Evolutionary conservation across 1,284 basidiomycete genomes (phyloP).

Genomic region (Sphaerobolus stellatus): DNA sequence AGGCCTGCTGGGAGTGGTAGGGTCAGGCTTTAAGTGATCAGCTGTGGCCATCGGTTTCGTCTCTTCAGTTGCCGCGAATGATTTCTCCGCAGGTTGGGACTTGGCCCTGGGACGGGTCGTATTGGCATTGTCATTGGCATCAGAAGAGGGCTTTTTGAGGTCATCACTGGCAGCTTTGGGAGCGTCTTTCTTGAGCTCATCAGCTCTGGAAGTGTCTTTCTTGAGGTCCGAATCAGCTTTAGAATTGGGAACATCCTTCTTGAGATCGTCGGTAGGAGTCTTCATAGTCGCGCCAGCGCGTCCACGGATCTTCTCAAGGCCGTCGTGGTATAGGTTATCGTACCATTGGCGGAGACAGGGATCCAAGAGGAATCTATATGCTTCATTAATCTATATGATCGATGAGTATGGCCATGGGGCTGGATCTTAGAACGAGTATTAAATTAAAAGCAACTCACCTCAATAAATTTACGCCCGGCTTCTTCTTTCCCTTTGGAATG

Average conservation of each 20-base stretch:
- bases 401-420: too few relatives aligned
- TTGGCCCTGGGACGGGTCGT: too few relatives aligned
- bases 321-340: conserved; percentile 43
- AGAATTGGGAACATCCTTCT: too few relatives aligned
- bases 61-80: conserved; percentile 1
- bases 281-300: conserved; percentile 56
- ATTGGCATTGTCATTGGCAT: too few relatives aligned
- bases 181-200: too few relatives aligned
- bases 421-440: not conserved
- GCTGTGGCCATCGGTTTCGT: conserved; percentile 18
- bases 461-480: conserved; percentile 59
- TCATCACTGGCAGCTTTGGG: too few relatives aligned
- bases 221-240: too few relatives aligned
- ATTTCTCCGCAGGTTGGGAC: too few relatives aligned
- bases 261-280: conserved; percentile 9
- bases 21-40: too few relatives aligned
- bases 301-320: conserved; percentile 5
- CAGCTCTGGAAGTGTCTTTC: too few relatives aligned
- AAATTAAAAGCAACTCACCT: conserved; percentile 30
- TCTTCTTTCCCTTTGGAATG: conserved; percentile 42
- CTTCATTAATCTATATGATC: conserved; percentile 44
- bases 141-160: too few relatives aligned
- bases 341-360: conserved; percentile 57
- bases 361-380: conserved; percentile 58
- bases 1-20: too few relatives aligned